Conservation (phyloP, 176 grass and related monocot genomes). For the Rhynchospora breviuscula region DNA sequence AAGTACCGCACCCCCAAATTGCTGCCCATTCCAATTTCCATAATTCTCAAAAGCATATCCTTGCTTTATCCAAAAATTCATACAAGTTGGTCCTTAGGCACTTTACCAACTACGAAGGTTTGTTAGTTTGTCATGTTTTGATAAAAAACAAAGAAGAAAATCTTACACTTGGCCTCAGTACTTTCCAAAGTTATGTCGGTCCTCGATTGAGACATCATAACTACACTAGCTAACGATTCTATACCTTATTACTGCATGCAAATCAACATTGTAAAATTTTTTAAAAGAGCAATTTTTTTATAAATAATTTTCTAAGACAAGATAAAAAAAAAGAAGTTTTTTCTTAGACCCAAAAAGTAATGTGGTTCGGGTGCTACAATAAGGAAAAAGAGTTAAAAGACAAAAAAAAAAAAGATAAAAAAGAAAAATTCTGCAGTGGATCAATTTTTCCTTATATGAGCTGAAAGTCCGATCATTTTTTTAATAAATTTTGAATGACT, state of each 20-base stretch:
- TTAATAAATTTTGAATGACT: too few species aligned
- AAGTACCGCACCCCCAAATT: too few species aligned
- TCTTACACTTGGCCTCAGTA: not conserved
- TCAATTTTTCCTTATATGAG: too few species aligned
- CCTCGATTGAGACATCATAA: not conserved
- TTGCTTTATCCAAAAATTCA: not conserved
- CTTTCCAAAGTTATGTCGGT: not conserved
- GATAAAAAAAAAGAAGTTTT: not conserved
- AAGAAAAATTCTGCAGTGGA: too few species aligned
- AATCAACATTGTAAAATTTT: not conserved
- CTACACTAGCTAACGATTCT: conserved; percentile 14
- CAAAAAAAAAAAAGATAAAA: too few species aligned
- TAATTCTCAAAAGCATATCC: too few species aligned
- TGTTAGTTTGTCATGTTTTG: conserved; percentile 26
- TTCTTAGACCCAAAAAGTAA: not conserved
- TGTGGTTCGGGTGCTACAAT: too few species aligned
- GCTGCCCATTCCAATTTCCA: too few species aligned
- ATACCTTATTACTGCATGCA: conserved; percentile 6
- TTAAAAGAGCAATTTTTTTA: not conserved
- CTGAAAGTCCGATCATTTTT: too few species aligned
- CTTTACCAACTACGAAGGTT: conserved; percentile 20
- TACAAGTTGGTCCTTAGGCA: not conserved
- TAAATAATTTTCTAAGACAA: not conserved
- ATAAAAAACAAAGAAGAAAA: not conserved
- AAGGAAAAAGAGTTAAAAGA: too few species aligned